A percentile compares a stretch with the other conserved stretches of the same genome.
These are phyloP conservation scores for Urochloa ruziziensis DNA, from an alignment of 176 grass and related monocot species.

Conservation along the genomic window DNA sequence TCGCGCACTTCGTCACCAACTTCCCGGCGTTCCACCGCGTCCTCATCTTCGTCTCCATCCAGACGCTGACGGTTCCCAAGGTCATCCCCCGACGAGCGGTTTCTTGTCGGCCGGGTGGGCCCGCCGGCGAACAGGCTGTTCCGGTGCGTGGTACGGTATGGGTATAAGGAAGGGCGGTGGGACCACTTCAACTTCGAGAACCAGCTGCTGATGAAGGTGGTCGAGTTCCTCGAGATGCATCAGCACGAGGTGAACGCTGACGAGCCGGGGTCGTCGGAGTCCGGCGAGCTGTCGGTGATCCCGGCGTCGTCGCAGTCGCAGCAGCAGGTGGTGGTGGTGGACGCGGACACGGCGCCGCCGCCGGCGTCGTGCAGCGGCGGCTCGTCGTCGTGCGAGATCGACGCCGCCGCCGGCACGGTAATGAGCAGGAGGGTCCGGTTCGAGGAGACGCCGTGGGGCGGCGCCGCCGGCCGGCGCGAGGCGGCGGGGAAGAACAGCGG, in stretches of 20 bases:
- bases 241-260: constrained; percentile 23
- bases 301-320: not conserved
- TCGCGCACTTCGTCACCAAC: constrained; percentile 95
- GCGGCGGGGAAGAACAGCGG: constrained; percentile 37
- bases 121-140: constrained; percentile 50
- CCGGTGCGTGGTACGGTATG: constrained; percentile 65
- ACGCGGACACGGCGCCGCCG: constrained; percentile 19
- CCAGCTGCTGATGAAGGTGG: constrained; percentile 76
- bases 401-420: not conserved
- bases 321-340: not conserved
- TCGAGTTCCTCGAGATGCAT: constrained; percentile 53
- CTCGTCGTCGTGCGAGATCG: constrained; percentile 21
- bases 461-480: not conserved
- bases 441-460: constrained; percentile 14
- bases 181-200: constrained; percentile 81
- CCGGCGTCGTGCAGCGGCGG: constrained; percentile 8
- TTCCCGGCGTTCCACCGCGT: constrained; percentile 91
- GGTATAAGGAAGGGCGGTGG: constrained; percentile 71
- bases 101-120: constrained; percentile 67
- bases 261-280: not conserved
- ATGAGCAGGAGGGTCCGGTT: constrained; percentile 49
- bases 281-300: constrained; percentile 52
- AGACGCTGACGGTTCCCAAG: constrained; percentile 78
- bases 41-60: constrained; percentile 70
- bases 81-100: constrained; percentile 51